phyloP scores from a whole-genome alignment of 768 basidiomycete species.

The Galerina marginata region DNA sequence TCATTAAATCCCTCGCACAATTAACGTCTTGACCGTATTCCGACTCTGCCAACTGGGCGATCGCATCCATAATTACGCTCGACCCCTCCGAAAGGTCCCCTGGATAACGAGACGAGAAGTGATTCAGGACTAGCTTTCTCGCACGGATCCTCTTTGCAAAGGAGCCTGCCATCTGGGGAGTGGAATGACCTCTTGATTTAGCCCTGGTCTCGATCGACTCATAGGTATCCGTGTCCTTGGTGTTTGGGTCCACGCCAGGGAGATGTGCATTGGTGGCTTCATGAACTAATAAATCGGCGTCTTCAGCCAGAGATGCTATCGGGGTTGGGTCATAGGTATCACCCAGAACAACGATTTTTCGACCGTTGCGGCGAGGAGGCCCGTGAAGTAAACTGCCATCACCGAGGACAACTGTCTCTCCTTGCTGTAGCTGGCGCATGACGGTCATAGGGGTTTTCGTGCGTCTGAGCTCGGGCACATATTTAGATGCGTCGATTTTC shows the following conservation, averaged over 20 bases:
- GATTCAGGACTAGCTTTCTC: conserved; percentile 73
- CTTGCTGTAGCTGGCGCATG: conserved; percentile 70
- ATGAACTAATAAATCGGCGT: conserved; percentile 79
- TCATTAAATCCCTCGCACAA: conserved; percentile 82
- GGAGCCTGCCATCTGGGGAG: conserved; percentile 86
- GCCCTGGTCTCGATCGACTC: conserved; percentile 66
- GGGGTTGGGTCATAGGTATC: conserved; percentile 85
- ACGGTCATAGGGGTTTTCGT: conserved; percentile 72
- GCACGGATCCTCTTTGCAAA: conserved; percentile 76
- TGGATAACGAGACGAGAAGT: conserved; percentile 83
- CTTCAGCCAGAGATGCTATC: conserved; percentile 61
- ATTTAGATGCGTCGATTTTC: conserved; percentile 73
- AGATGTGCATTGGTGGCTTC: conserved; percentile 91
- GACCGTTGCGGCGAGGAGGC: conserved; percentile 66
- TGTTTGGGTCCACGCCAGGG: conserved; percentile 61
- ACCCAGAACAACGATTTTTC: conserved; percentile 82
- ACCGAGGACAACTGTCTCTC: conserved; percentile 62
- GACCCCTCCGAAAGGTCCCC: conserved; percentile 64
- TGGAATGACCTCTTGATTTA: conserved; percentile 85
- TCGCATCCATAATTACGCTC: conserved; percentile 64
- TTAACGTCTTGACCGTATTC: conserved; percentile 61
- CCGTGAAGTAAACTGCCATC: conserved; percentile 79
- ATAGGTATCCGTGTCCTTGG: conserved; percentile 65
- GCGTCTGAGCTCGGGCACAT: conserved; percentile 71
- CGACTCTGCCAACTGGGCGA: conserved; percentile 57